Evolutionary conservation across 441 rosid genomes (phyloP), one percentile per base, ranked within the genome.

Genomic region (Populus hybrid): DNA sequence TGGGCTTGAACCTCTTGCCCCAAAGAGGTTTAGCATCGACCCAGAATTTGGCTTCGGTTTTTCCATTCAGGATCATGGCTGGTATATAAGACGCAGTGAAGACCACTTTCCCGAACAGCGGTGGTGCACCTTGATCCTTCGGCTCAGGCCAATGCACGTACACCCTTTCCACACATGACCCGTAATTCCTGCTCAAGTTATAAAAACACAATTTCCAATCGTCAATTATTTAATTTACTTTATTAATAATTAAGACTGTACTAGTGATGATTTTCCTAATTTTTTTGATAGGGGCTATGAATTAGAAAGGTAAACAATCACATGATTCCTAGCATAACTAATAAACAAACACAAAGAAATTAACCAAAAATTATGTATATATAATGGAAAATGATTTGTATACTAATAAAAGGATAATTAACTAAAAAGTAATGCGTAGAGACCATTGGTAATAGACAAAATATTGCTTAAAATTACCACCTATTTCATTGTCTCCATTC

Each of bases 1-100:
- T 23, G 14, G 74, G 61, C 2, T 81, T 82, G 28, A 79, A 87
- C 59, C 64, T 82, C 76, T 87, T 87, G 85, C 89, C 85, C 86
- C 87, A 82, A 0, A 87, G 83, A 14, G 89, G 86, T 23, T 32
- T 86, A 7, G 74, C 70, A 18, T 83, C 80, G 6, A 84, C 80
- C 61, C 32, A 34, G 64, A 86, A 84, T 66, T 69, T 84, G 11
- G 63, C 35, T 34, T 84, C 73, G 6, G 19, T 64, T 11, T 11
- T 10, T 7, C 83, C 87, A 1, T 26, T 8, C 35, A 79, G 42
- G 3, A 76, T 71, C 16, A 57, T 18, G 2, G 74, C 46, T 1
- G 89, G 83, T 19, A 79, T 18, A 9, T n/a, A 76, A 6, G 78
- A 74, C 6, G 73, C 40, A 1, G 30, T 79, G 18, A 86, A 86